Percentiles rank a stretch among this genome's conserved stretches.
These are phyloP conservation scores for Fomitopsis pinicola DNA, from an alignment of 1,284 basidiomycete genomes.

Conservation along the genomic window DNA sequence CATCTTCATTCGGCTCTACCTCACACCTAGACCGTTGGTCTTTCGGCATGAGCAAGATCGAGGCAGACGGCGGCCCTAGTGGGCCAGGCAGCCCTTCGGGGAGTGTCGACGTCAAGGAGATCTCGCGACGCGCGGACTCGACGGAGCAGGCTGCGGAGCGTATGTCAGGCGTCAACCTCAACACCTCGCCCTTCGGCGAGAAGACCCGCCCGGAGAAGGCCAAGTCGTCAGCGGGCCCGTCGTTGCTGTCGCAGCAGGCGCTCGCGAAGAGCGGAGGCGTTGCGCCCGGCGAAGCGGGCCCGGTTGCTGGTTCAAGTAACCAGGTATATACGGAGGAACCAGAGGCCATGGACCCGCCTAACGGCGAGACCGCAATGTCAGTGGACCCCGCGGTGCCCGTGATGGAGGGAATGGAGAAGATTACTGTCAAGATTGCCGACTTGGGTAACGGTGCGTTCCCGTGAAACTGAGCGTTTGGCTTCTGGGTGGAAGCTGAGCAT, in stretches of 20 bases:
- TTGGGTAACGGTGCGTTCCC: conserved; percentile 76
- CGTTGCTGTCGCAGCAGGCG: conserved; percentile 79
- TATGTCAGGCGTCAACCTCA: conserved; percentile 64
- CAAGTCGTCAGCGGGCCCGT: conserved; percentile 55
- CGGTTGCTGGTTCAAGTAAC: conserved; percentile 2
- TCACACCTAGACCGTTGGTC: conserved; percentile 89
- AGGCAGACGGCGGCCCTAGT: conserved; percentile 28
- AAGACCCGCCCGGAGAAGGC: conserved; percentile 38
- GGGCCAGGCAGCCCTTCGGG: conserved; percentile 17
- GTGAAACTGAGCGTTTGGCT: conserved; percentile 7
- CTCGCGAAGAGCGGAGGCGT: conserved; percentile 25
- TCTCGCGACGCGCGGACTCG: conserved; percentile 31
- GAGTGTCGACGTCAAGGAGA: conserved; percentile 12
- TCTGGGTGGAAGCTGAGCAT: conserved; percentile 2
- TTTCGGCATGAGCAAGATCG: conserved; percentile 88
- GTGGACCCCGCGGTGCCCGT: conserved; percentile 27
- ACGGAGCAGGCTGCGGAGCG: conserved; percentile 52
- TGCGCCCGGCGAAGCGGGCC: conserved; percentile 6
- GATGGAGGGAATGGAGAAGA: conserved; percentile 56
- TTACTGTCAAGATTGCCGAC: conserved; percentile 99
- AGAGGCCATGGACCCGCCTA: conserved; percentile 16
- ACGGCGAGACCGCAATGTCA: conserved; percentile 38
- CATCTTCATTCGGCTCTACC: conserved; percentile 66
- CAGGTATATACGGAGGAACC: conserved; percentile 17
- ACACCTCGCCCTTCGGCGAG: conserved; percentile 49